Conservation (phyloP, 1,284 basidiomycete genomes). For the Wallemia mellicola region DNA sequence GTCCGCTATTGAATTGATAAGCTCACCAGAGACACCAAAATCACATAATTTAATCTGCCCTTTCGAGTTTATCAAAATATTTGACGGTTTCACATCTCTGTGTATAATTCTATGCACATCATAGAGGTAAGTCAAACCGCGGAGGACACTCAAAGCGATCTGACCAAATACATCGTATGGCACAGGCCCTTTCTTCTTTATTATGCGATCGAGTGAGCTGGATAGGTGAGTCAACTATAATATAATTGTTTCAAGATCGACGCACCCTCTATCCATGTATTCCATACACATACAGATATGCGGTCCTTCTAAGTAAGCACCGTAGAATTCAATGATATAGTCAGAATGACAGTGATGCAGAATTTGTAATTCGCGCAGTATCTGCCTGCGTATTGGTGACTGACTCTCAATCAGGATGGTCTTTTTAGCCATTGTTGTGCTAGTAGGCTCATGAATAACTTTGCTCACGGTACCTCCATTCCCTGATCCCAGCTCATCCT, state of each 20-base stretch:
- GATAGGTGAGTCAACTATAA: neutral
- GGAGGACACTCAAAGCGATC: slow-evolving; percentile 71
- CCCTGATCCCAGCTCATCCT: slow-evolving; percentile 76
- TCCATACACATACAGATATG: slow-evolving; percentile 99
- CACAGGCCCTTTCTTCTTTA: slow-evolving; percentile 71
- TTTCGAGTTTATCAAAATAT: slow-evolving; percentile 73
- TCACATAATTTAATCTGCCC: slow-evolving; percentile 97
- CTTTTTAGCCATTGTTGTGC: slow-evolving; percentile 81
- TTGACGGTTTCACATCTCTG: slow-evolving; percentile 98
- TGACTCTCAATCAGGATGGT: slow-evolving; percentile 89
- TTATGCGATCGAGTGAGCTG: slow-evolving; percentile 54
- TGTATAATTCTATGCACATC: slow-evolving; percentile 98
- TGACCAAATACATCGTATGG: slow-evolving; percentile 64
- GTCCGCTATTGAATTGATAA: slow-evolving; percentile 94
- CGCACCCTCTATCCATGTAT: slow-evolving; percentile 44
- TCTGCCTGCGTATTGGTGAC: slow-evolving; percentile 87
- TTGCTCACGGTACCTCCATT: slow-evolving; percentile 92
- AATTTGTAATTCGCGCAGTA: slow-evolving; percentile 77
- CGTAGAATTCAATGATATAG: slow-evolving; percentile 87
- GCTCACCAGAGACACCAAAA: slow-evolving; percentile 91
- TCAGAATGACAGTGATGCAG: slow-evolving; percentile 85
- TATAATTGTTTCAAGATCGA: slow-evolving; percentile 26
- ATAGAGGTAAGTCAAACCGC: slow-evolving; percentile 89
- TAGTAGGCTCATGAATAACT: slow-evolving; percentile 70
- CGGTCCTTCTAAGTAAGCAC: slow-evolving; percentile 79